These are phyloP conservation scores for Moniliella sp. DNA, from an alignment of 1,284 basidiomycete genomes.

Conservation along the genomic window DNA sequence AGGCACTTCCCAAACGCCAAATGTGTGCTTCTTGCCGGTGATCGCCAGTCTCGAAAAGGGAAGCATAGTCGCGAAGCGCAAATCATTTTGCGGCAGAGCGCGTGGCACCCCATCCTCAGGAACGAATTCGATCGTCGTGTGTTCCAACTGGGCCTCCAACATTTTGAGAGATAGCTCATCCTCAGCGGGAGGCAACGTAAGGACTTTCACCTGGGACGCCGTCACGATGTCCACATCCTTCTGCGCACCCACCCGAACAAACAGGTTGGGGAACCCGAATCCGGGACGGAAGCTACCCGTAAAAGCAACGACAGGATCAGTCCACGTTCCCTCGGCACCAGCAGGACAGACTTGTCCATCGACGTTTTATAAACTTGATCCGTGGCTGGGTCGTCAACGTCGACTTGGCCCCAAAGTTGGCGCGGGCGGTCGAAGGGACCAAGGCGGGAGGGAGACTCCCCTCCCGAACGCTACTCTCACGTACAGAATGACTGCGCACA, in stretches of 20 bases:
- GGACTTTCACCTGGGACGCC: slow-evolving; percentile 42
- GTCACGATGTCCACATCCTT: slow-evolving; percentile 37
- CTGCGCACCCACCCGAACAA: too few species aligned
- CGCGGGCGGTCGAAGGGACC: slow-evolving; percentile 4
- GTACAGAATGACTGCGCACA: too few species aligned
- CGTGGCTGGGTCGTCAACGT: slow-evolving; percentile 6
- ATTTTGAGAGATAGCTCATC: slow-evolving; percentile 33
- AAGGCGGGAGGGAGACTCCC: background rate
- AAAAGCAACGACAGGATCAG: slow-evolving; percentile 62
- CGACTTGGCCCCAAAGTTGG: slow-evolving; percentile 1
- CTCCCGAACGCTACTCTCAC: too few species aligned
- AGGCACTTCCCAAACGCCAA: slow-evolving; percentile 67
- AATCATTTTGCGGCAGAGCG: slow-evolving; percentile 39
- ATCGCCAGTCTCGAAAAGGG: slow-evolving; percentile 53
- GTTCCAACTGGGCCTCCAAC: slow-evolving; percentile 54
- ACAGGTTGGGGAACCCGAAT: slow-evolving; percentile 60
- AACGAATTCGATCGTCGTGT: slow-evolving; percentile 46
- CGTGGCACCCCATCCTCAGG: slow-evolving; percentile 37
- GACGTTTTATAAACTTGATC: slow-evolving; percentile 14
- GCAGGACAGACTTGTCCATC: slow-evolving; percentile 40
- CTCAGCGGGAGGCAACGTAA: background rate
- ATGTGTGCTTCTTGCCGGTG: slow-evolving; percentile 44
- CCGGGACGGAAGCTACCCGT: slow-evolving; percentile 73
- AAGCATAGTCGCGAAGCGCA: slow-evolving; percentile 60
- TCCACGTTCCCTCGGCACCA: slow-evolving; percentile 46